Conservation (phyloP, 306 rosid genomes). For the Dicorynia guianensis region DNA sequence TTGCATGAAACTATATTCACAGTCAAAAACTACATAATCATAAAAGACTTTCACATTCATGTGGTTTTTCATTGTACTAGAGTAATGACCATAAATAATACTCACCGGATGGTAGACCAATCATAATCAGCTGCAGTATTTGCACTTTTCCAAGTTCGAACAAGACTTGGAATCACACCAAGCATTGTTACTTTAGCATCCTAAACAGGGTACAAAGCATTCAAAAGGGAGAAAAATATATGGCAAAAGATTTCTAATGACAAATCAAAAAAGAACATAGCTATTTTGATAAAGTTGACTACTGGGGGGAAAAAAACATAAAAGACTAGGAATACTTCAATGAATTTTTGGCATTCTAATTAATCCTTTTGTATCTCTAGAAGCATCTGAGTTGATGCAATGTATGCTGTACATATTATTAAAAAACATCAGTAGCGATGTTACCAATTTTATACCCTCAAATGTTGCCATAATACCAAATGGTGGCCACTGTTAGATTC, state of each 20-base stretch:
- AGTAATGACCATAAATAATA: slow-evolving; percentile 21
- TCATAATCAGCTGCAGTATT: slow-evolving; percentile 73
- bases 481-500: slow-evolving; percentile 14
- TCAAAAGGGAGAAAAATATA: slow-evolving; percentile 28
- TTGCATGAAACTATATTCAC: slow-evolving; percentile 17
- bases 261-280: slow-evolving; percentile 9
- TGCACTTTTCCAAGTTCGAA: slow-evolving; percentile 85
- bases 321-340: background rate
- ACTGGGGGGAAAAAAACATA: slow-evolving; percentile 7
- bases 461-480: background rate
- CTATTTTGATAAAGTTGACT: slow-evolving; percentile 6
- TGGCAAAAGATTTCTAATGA: slow-evolving; percentile 4
- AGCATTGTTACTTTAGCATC: slow-evolving; percentile 95
- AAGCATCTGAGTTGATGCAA: background rate
- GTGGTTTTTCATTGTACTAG: slow-evolving; percentile 22
- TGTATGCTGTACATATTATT: background rate
- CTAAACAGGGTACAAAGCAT: slow-evolving; percentile 36
- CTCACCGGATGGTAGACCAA: slow-evolving; percentile 94
- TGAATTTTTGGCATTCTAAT: slow-evolving; percentile 12
- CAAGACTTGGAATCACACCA: slow-evolving; percentile 94
- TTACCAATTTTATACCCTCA: background rate
- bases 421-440: slow-evolving; percentile 9
- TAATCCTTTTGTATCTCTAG: slow-evolving; percentile 1
- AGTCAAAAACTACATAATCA: slow-evolving; percentile 38
- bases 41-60: slow-evolving; percentile 30